Conservation (phyloP, 108 stramenopile genomes). For the Fistulifera pelliculosa region DNA sequence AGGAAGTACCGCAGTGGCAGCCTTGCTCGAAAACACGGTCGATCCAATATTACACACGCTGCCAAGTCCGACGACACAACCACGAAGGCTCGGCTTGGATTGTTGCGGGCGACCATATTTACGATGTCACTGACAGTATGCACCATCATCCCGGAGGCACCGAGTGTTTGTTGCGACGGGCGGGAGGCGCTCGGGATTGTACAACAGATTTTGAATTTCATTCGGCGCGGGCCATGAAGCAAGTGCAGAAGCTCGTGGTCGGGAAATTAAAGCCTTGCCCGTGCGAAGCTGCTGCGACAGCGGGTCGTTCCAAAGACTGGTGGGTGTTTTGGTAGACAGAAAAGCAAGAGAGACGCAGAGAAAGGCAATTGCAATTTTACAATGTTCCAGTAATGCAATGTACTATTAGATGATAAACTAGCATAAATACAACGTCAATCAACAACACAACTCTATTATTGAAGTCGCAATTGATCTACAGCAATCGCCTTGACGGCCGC, state of each 20-base stretch:
- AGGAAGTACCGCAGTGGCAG: too few species aligned
- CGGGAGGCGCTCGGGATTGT: constrained; percentile 61
- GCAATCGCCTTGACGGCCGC: constrained; percentile 65
- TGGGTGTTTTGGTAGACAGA: constrained; percentile 6
- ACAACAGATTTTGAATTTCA: constrained; percentile 65
- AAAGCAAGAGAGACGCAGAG: background rate
- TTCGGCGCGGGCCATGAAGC: constrained; percentile 32
- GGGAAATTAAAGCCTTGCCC: constrained; percentile 33
- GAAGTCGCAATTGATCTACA: constrained; percentile 65
- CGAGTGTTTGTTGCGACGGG: constrained; percentile 44
- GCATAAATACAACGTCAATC: background rate
- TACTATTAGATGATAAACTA: too few species aligned
- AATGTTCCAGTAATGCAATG: too few species aligned
- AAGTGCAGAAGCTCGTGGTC: constrained; percentile 46
- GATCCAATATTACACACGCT: constrained; percentile 11
- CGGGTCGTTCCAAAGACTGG: background rate
- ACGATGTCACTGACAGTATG: constrained; percentile 71
- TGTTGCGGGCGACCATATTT: constrained; percentile 58
- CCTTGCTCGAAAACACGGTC: too few species aligned
- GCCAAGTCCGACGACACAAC: constrained; percentile 60
- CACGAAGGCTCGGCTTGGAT: constrained; percentile 63
- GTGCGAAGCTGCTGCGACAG: background rate
- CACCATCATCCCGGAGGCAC: constrained; percentile 64
- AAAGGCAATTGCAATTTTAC: too few species aligned
- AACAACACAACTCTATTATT: too few species aligned